phyloP scores from a whole-genome alignment of 2,329 filamentous ascomycete genomes.

The Epichloe baconii region DNA sequence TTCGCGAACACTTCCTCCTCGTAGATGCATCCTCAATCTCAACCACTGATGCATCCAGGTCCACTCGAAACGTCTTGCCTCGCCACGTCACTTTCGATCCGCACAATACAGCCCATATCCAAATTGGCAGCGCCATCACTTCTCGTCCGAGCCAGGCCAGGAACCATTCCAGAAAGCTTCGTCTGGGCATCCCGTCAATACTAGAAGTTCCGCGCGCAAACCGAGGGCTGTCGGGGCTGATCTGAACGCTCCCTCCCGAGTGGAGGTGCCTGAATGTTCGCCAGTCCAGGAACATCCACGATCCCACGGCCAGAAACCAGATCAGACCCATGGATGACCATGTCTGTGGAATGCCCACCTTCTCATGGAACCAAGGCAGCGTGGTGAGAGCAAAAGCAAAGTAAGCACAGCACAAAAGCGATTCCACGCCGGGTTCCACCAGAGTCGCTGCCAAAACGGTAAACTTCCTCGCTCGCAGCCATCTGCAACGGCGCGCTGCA shows the following conservation, averaged over 20 bases:
- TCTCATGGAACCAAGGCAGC: constrained; percentile 46
- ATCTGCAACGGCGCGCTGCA: constrained; percentile 67
- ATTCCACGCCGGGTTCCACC: constrained; percentile 86
- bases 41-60: constrained; percentile 68
- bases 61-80: constrained; percentile 68
- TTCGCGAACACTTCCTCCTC: constrained; percentile 5
- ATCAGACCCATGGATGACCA: constrained; percentile 53
- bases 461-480: constrained; percentile 89
- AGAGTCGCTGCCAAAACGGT: constrained; percentile 81
- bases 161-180: constrained; percentile 59
- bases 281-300: constrained; percentile 69
- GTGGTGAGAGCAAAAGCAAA: constrained; percentile 69
- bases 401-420: constrained; percentile 69
- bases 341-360: constrained; percentile 43
- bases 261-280: constrained; percentile 62
- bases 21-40: constrained; percentile 14
- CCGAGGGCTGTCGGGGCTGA: constrained; percentile 57
- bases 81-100: constrained; percentile 82
- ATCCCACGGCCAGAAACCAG: constrained; percentile 51
- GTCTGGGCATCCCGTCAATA: constrained; percentile 27
- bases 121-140: constrained; percentile 71
- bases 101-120: constrained; percentile 80
- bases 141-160: constrained; percentile 78
- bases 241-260: constrained; percentile 54
- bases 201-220: constrained; percentile 47